These are phyloP conservation scores for Cryptosporidium muris DNA, from an alignment of 169 alveolate genomes.

Conservation along the genomic window DNA sequence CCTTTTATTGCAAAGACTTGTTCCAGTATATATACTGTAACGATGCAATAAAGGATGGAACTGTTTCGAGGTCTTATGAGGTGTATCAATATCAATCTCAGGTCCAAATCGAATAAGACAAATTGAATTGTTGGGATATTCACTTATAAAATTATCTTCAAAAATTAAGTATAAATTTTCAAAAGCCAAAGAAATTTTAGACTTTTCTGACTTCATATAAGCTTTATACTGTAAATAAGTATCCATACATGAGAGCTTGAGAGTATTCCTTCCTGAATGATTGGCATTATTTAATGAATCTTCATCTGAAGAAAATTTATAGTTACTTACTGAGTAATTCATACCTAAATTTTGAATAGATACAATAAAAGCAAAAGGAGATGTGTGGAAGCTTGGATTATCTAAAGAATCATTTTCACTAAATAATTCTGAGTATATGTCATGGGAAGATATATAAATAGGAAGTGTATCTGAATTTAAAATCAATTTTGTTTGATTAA, in stretches of 20 bases:
- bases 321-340: constrained; percentile 11
- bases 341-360: constrained; percentile 21
- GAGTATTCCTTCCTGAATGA: neutral
- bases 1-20: constrained; percentile 30
- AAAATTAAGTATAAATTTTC: constrained; percentile 46
- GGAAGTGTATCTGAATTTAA: constrained; percentile 5
- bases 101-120: constrained; percentile 61
- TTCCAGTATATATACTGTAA: constrained; percentile 52
- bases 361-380: constrained; percentile 22
- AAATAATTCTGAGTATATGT: constrained; percentile 21
- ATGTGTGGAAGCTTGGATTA: constrained; percentile 15
- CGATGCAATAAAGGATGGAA: constrained; percentile 50
- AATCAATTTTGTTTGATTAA: constrained; percentile 3
- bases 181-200: constrained; percentile 24
- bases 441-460: constrained; percentile 10
- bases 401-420: neutral
- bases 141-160: neutral
- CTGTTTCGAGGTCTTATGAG: neutral
- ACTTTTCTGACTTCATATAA: constrained; percentile 38
- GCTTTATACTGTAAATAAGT: constrained; percentile 21
- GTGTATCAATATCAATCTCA: constrained; percentile 13
- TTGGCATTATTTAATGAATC: neutral
- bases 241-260: constrained; percentile 45
- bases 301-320: neutral
- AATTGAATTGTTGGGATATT: constrained; percentile 14